Conservation (phyloP, 75 land plant genomes). For the Selaginella tamariscina region DNA sequence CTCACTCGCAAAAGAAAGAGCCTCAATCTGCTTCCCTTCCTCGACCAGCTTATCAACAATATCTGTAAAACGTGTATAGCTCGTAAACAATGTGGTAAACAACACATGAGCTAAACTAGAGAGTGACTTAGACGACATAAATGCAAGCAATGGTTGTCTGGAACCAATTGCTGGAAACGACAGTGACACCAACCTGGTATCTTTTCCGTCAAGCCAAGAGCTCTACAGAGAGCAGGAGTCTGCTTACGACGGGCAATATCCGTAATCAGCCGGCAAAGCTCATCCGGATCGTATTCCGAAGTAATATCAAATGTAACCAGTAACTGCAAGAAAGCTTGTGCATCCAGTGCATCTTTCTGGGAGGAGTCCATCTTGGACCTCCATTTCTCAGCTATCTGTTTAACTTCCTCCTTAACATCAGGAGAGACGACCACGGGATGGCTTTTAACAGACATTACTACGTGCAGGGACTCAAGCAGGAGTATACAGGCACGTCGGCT, state of each 20-base stretch:
- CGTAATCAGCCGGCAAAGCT: slow-evolving; percentile 13
- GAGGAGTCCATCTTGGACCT: slow-evolving; percentile 13
- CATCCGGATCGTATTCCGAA: slow-evolving; percentile 12
- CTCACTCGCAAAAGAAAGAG: neutral
- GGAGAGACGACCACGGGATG: neutral
- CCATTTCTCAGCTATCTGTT: slow-evolving; percentile 13
- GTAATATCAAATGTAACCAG: slow-evolving; percentile 14
- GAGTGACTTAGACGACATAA: neutral
- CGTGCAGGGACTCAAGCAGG: slow-evolving; percentile 12
- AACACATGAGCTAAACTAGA: neutral
- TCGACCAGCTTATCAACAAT: slow-evolving; percentile 3
- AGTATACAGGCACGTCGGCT: slow-evolving; percentile 14
- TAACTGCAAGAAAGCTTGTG: slow-evolving; percentile 14
- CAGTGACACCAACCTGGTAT: slow-evolving; percentile 8
- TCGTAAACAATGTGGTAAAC: neutral
- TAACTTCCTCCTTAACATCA: slow-evolving; percentile 13
- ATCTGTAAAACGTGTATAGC: slow-evolving; percentile 32
- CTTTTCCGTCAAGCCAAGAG: slow-evolving; percentile 11
- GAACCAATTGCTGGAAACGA: slow-evolving; percentile 3
- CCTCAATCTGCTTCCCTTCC: slow-evolving; percentile 10
- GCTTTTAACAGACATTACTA: neutral
- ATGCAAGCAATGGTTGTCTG: neutral
- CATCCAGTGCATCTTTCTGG: slow-evolving; percentile 10
- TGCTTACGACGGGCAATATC: neutral
- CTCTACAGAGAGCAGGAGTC: slow-evolving; percentile 15